Percentiles rank a stretch among this genome's conserved stretches.
Conservation (phyloP, 164 flowering plant genomes). For the Magnolia changhungtana region DNA sequence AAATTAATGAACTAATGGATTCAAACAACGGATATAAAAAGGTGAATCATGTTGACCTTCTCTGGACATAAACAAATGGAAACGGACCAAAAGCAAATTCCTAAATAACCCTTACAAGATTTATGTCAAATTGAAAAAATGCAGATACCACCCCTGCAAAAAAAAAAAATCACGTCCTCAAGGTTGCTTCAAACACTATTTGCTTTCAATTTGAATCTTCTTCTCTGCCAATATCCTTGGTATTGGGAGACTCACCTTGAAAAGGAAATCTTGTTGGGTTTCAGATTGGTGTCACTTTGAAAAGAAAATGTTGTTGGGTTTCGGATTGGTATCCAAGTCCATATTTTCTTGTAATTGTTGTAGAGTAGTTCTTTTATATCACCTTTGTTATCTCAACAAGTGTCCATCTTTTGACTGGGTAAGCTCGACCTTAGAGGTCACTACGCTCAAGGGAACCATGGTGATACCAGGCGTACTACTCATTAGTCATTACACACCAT, state of each 20-base stretch:
- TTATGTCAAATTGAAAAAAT: neutral
- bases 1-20: neutral
- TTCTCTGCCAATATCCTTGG: too few relatives aligned
- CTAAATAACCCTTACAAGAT: neutral
- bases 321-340: neutral
- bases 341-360: neutral
- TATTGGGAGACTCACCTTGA: neutral
- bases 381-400: neutral
- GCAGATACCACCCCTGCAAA: neutral
- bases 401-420: too few relatives aligned
- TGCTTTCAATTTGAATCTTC: neutral
- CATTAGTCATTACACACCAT: neutral
- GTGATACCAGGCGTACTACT: neutral
- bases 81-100: neutral
- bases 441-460: neutral
- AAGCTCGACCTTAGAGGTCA: too few relatives aligned
- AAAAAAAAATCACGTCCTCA: too few relatives aligned
- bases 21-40: neutral
- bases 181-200: neutral
- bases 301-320: neutral
- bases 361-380: neutral
- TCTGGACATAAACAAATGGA: neutral
- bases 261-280: neutral
- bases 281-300: neutral
- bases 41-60: neutral